Percentiles rank a stretch among this genome's conserved stretches.
phyloP scores from a whole-genome alignment of 1,139 yeast species.

The Nakaseomyces sp. region DNA sequence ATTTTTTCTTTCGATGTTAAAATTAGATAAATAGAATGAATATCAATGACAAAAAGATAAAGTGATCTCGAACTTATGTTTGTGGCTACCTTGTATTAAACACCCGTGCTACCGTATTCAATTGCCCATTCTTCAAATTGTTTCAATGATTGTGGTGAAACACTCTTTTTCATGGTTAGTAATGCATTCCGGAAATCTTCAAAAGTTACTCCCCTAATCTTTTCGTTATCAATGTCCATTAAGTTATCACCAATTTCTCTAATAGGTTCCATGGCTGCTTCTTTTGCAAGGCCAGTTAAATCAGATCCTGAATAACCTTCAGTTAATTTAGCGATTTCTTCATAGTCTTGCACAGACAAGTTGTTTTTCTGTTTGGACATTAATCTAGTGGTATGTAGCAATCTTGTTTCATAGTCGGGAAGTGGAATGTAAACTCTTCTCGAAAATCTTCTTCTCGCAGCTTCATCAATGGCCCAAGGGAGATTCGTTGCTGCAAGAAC shows the following conservation, averaged over 20 bases:
- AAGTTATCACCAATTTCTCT: constrained; percentile 52
- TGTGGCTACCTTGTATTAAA: constrained; percentile 15
- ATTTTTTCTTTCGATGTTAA: too few species aligned
- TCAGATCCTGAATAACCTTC: constrained; percentile 59
- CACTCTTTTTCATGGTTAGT: constrained; percentile 49
- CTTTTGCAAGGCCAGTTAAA: constrained; percentile 57
- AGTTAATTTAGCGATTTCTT: constrained; percentile 41
- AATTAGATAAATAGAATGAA: neutral
- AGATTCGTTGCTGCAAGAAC: constrained; percentile 57
- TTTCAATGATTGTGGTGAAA: constrained; percentile 43
- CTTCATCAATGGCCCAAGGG: constrained; percentile 65
- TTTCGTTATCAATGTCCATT: constrained; percentile 45
- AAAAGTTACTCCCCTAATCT: constrained; percentile 44
- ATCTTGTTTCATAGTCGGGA: constrained; percentile 52
- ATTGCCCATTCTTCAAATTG: constrained; percentile 48
- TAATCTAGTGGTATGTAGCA: constrained; percentile 42
- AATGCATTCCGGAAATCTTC: constrained; percentile 46
- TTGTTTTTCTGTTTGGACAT: constrained; percentile 32
- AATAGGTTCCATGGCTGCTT: constrained; percentile 66
- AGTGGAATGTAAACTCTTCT: constrained; percentile 56
- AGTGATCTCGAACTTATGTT: too few species aligned
- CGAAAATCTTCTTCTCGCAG: constrained; percentile 55
- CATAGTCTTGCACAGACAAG: constrained; percentile 41
- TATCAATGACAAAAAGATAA: neutral
- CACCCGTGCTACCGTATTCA: constrained; percentile 34